Conservation (phyloP, 2,329 filamentous ascomycete species). For the Venturia oleaginea region DNA sequence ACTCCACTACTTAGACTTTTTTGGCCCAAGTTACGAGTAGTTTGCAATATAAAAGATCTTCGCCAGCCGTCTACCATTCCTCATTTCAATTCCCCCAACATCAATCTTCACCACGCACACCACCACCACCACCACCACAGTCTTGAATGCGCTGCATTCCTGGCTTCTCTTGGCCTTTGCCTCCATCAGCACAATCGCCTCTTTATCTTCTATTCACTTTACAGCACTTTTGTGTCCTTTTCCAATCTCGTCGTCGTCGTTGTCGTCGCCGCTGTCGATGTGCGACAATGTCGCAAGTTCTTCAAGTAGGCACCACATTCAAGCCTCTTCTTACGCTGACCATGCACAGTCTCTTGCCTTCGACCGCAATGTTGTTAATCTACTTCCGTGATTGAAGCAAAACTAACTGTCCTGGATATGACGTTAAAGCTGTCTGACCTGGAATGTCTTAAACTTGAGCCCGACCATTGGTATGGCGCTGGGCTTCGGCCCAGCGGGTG, state of each 20-base stretch:
- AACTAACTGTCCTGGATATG: too few relatives aligned
- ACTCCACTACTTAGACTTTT: too few relatives aligned
- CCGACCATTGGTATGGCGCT: too few relatives aligned
- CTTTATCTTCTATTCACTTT: neutral
- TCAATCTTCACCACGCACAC: too few relatives aligned
- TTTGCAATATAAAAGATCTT: neutral
- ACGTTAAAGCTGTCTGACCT: too few relatives aligned
- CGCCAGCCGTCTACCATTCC: neutral
- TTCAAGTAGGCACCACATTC: neutral
- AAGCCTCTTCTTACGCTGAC: too few relatives aligned
- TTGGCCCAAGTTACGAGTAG: too few relatives aligned
- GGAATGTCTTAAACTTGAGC: too few relatives aligned
- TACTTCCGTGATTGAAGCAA: neutral
- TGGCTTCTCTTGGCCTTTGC: neutral
- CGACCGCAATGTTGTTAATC: neutral
- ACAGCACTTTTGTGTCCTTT: neutral
- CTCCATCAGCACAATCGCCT: neutral
- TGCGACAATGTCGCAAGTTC: neutral
- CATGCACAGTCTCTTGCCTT: neutral
- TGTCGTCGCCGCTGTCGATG: neutral
- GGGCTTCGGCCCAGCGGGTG: too few relatives aligned
- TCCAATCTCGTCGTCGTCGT: neutral
- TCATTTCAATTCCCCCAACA: neutral
- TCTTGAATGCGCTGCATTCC: neutral
- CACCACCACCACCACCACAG: neutral